A percentile compares a stretch with the other conserved stretches of the same genome.
phyloP scores from a whole-genome alignment of 2,329 filamentous ascomycete genomes.

The Talaromyces sp. region DNA sequence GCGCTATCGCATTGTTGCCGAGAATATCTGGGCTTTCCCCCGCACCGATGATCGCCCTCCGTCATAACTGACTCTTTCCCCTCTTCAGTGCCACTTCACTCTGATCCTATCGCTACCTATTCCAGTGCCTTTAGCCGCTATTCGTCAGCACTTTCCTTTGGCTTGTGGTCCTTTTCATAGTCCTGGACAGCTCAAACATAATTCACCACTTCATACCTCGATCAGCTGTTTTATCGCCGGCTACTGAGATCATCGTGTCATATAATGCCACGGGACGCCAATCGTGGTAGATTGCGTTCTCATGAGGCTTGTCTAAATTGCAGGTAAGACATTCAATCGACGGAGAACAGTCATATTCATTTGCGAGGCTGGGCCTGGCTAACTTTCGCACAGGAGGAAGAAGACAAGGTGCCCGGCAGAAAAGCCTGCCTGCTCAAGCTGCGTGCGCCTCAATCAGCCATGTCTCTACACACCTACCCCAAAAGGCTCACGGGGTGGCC shows the following conservation, averaged over 20 bases:
- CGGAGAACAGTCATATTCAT: background rate
- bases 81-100: background rate
- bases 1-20: background rate
- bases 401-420: slow-evolving; percentile 58
- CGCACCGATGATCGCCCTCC: slow-evolving; percentile 6
- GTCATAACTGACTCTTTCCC: slow-evolving; percentile 1
- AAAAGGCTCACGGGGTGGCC: slow-evolving; percentile 43
- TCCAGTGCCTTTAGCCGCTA: background rate
- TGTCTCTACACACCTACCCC: slow-evolving; percentile 49
- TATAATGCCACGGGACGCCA: slow-evolving; percentile 34
- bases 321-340: slow-evolving; percentile 39
- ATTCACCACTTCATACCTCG: background rate
- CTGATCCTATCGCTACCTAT: background rate
- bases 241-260: background rate
- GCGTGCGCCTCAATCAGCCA: slow-evolving; percentile 51
- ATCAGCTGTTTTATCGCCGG: background rate
- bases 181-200: background rate
- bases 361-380: background rate
- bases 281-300: slow-evolving; percentile 36
- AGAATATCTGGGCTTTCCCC: background rate
- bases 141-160: background rate
- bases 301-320: slow-evolving; percentile 49
- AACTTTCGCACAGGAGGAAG: slow-evolving; percentile 42
- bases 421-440: slow-evolving; percentile 56
- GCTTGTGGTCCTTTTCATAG: background rate